phyloP scores from a whole-genome alignment of 2,329 filamentous ascomycete species.

The Talaromyces sp. region DNA sequence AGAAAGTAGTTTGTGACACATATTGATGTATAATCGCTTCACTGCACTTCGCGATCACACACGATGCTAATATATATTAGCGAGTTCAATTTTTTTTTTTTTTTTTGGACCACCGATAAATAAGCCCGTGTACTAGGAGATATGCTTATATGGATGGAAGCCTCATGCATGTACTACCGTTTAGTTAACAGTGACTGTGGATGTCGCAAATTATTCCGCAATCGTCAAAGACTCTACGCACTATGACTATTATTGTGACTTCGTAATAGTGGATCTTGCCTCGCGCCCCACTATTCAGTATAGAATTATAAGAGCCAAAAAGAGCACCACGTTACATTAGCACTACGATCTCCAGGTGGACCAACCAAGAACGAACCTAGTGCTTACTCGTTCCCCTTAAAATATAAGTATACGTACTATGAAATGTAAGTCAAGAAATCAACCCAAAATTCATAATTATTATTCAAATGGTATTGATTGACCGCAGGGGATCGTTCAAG shows the following conservation, averaged over 20 bases:
- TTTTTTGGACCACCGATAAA: no score
- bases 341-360: slow-evolving; percentile 33
- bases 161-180: neutral
- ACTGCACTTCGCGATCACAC: no score
- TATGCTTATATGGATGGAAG: neutral
- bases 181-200: neutral
- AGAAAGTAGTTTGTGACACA: neutral
- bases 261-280: slow-evolving; percentile 51
- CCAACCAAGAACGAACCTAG: slow-evolving; percentile 41
- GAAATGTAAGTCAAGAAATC: neutral
- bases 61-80: no score
- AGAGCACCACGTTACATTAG: slow-evolving; percentile 30
- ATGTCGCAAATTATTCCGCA: neutral
- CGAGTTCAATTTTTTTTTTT: no score
- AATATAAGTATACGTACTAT: neutral
- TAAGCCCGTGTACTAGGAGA: neutral
- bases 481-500: no score
- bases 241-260: no score
- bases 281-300: slow-evolving; percentile 39
- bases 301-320: neutral
- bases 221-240: neutral
- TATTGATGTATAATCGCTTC: no score
- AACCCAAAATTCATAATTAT: neutral
- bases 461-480: neutral
- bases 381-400: neutral